phyloP scores from a whole-genome alignment of 768 basidiomycete species.

The Lentinula sp. region DNA sequence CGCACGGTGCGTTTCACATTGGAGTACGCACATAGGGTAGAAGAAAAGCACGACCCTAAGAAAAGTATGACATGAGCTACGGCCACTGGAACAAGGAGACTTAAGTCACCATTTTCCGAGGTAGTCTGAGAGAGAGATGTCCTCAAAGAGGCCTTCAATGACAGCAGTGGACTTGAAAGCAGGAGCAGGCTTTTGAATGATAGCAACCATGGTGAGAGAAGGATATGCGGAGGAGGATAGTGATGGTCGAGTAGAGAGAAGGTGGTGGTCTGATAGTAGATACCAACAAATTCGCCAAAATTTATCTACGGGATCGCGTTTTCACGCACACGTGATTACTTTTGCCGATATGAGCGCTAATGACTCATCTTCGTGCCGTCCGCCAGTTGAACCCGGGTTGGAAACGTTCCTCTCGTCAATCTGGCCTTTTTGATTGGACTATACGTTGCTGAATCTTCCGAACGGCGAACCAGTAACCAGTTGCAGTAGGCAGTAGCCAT shows the following conservation, averaged over 20 bases:
- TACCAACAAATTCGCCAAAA: not conserved
- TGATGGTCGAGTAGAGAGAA: not conserved
- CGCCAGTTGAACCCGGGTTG: too few species aligned
- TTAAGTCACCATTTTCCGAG: slow-evolving; percentile 71
- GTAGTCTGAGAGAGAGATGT: slow-evolving; percentile 68
- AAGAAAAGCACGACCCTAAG: slow-evolving; percentile 88
- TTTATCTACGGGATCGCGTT: not conserved
- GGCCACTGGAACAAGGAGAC: not conserved
- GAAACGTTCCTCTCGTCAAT: too few species aligned
- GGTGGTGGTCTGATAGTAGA: not conserved
- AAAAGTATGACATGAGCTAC: not conserved
- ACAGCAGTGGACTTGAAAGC: slow-evolving; percentile 72
- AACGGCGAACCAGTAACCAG: too few species aligned
- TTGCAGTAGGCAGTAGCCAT: too few species aligned
- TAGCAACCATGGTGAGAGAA: slow-evolving; percentile 38
- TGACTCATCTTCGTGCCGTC: not conserved
- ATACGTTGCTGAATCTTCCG: too few species aligned
- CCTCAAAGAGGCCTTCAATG: slow-evolving; percentile 69
- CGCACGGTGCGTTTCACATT: not conserved
- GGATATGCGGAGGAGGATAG: not conserved
- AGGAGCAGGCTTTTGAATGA: slow-evolving; percentile 83
- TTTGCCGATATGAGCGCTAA: not conserved
- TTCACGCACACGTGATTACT: not conserved
- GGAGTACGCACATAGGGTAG: slow-evolving; percentile 77
- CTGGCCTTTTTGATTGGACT: too few species aligned